Evolutionary conservation across 768 basidiomycete species (phyloP).

Genomic region (Leucocoprinus birnbaumii): DNA sequence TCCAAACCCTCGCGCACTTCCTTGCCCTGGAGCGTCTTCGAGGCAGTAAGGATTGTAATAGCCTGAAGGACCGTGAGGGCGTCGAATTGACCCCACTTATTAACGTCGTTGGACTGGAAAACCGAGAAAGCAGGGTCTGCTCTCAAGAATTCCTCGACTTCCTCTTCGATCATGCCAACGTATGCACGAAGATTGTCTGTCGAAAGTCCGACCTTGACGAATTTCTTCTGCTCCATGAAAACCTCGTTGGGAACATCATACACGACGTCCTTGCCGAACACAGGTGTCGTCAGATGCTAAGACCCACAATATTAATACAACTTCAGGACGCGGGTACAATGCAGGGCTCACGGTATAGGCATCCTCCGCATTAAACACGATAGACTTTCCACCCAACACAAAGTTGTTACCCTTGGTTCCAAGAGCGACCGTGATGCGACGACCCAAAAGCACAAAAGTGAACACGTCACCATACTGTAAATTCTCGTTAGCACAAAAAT

Average conservation of each 20-base stretch:
- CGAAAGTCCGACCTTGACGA: conserved; percentile 94
- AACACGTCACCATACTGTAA: conserved; percentile 93
- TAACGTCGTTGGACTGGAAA: conserved; percentile 63
- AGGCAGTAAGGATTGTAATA: conserved; percentile 93
- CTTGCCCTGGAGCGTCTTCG: conserved; percentile 88
- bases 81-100: conserved; percentile 80
- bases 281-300: conserved; percentile 88
- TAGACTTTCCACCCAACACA: conserved; percentile 89
- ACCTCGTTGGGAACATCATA: conserved; percentile 96
- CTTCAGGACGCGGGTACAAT: not conserved
- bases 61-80: conserved; percentile 72
- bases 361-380: conserved; percentile 91
- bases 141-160: conserved; percentile 68
- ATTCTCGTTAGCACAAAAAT: no score
- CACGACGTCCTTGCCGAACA: conserved; percentile 97
- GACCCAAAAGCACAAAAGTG: conserved; percentile 89
- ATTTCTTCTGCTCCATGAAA: conserved; percentile 99
- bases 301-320: not conserved
- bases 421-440: conserved; percentile 86
- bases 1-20: conserved; percentile 81
- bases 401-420: conserved; percentile 94
- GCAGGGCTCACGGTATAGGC: conserved; percentile 80
- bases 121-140: conserved; percentile 60
- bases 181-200: conserved; percentile 89
- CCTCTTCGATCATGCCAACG: conserved; percentile 74